Evolutionary conservation across 2,329 filamentous ascomycete species (phyloP).

Genomic region (Thelonectria olida): DNA sequence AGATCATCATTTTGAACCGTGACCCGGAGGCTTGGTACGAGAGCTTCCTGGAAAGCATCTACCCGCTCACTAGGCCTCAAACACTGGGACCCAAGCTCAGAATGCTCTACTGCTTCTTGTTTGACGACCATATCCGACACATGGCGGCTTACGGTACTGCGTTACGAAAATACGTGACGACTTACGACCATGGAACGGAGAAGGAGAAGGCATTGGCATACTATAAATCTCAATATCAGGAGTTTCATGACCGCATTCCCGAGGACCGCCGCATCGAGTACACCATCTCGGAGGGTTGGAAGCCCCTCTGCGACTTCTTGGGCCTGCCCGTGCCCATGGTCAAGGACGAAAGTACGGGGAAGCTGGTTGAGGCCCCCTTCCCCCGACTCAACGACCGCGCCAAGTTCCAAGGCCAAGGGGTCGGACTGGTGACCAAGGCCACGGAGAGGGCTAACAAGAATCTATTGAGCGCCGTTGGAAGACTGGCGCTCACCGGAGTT

Average conservation of each 20-base stretch:
- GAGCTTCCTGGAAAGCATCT: slow-evolving; percentile 41
- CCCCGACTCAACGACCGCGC: slow-evolving; percentile 45
- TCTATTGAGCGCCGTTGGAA: slow-evolving; percentile 35
- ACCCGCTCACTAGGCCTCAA: slow-evolving; percentile 39
- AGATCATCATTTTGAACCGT: slow-evolving; percentile 51
- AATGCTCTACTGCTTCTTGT: slow-evolving; percentile 41
- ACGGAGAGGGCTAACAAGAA: slow-evolving; percentile 38
- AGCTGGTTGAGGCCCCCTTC: slow-evolving; percentile 45
- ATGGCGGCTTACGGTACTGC: slow-evolving; percentile 41
- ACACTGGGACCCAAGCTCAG: slow-evolving; percentile 36
- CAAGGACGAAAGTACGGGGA: slow-evolving; percentile 42
- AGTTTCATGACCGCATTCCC: slow-evolving; percentile 47
- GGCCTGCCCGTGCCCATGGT: slow-evolving; percentile 48
- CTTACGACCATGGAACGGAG: slow-evolving; percentile 44
- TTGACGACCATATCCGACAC: slow-evolving; percentile 38
- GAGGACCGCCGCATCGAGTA: slow-evolving; percentile 49
- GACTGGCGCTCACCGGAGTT: slow-evolving; percentile 34
- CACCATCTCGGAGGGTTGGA: slow-evolving; percentile 51
- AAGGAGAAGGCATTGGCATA: slow-evolving; percentile 49
- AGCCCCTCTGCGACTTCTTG: slow-evolving; percentile 52
- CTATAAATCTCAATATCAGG: slow-evolving; percentile 49
- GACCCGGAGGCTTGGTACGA: slow-evolving; percentile 49
- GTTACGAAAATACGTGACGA: slow-evolving; percentile 38
- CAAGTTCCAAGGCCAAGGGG: slow-evolving; percentile 30
- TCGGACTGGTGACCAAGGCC: slow-evolving; percentile 18